phyloP scores from a whole-genome alignment of 1,284 basidiomycete genomes.

The Austroboletus novae-zelandiae region DNA sequence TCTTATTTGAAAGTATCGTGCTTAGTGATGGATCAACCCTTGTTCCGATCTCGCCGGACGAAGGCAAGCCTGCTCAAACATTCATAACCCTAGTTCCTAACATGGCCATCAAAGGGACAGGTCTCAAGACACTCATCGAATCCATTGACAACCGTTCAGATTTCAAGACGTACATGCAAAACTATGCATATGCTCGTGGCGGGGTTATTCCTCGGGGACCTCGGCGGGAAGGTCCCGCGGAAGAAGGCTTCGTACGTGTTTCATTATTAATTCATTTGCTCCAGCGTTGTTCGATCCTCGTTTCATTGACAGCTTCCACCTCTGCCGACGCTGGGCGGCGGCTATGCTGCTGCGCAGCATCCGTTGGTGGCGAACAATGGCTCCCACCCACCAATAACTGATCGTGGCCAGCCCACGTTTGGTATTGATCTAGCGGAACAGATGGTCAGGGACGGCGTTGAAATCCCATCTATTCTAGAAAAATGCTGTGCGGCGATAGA shows the following conservation, averaged over 20 bases:
- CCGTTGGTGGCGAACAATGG: slow-evolving; percentile 26
- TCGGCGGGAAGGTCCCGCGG: slow-evolving; percentile 77
- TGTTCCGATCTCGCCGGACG: slow-evolving; percentile 70
- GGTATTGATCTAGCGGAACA: slow-evolving; percentile 92
- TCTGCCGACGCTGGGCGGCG: slow-evolving; percentile 45
- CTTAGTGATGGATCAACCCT: slow-evolving; percentile 86
- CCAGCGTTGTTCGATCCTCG: slow-evolving; percentile 3
- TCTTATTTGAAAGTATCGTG: slow-evolving; percentile 88
- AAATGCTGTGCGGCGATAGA: slow-evolving; percentile 95
- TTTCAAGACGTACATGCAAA: slow-evolving; percentile 97
- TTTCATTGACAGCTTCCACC: slow-evolving; percentile 54
- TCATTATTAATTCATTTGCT: slow-evolving; percentile 10
- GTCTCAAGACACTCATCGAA: slow-evolving; percentile 86
- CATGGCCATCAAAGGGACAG: slow-evolving; percentile 46
- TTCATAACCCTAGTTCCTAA: slow-evolving; percentile 12
- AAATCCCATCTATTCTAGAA: slow-evolving; percentile 85
- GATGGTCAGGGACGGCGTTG: slow-evolving; percentile 84
- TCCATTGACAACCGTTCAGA: slow-evolving; percentile 92
- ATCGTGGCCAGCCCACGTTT: slow-evolving; percentile 77
- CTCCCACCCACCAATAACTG: slow-evolving; percentile 42
- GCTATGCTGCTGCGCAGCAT: slow-evolving; percentile 28
- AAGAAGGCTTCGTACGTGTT: slow-evolving; percentile 80
- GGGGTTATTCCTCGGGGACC: slow-evolving; percentile 58
- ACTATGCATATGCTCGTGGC: slow-evolving; percentile 86
- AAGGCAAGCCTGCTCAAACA: slow-evolving; percentile 35